Conservation (phyloP, 78 protist species). For the Pelomyxa schiedti region DNA sequence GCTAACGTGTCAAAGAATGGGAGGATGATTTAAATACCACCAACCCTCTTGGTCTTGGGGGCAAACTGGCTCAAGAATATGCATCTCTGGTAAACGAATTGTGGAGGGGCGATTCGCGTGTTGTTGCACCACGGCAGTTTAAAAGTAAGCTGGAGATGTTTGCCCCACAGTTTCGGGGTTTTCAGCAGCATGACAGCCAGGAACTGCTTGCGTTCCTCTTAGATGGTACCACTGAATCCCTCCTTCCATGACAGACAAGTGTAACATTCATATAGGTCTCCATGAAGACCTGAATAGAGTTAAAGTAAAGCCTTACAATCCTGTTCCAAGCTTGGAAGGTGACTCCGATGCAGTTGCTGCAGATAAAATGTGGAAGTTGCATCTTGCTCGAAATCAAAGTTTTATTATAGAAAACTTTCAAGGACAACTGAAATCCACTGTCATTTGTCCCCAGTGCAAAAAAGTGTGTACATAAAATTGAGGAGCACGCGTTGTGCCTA, state of each 20-base stretch:
- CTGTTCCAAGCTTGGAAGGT: conserved; percentile 22
- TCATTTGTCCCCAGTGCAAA: conserved; percentile 35
- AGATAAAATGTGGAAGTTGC: conserved; percentile 46
- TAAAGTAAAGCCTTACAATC: background rate
- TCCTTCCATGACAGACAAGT: conserved; percentile 62
- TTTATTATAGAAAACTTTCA: conserved; percentile 59
- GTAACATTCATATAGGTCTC: conserved; percentile 27
- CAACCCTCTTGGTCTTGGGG: background rate
- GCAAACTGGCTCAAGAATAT: background rate
- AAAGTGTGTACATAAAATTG: no score
- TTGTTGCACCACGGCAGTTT: conserved; percentile 31
- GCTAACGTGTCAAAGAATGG: no score
- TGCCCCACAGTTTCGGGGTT: conserved; percentile 64
- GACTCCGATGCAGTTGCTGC: conserved; percentile 34
- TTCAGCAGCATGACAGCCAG: conserved; percentile 77
- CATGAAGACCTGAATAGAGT: background rate
- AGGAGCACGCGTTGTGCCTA: no score
- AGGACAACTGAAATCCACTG: conserved; percentile 36
- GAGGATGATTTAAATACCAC: background rate
- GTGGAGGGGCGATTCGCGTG: conserved; percentile 26
- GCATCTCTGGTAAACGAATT: conserved; percentile 22
- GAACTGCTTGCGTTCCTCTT: conserved; percentile 42
- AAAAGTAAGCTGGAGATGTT: conserved; percentile 12
- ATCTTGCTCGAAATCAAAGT: conserved; percentile 41
- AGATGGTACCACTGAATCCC: conserved; percentile 82